phyloP scores from a whole-genome alignment of 208 protist species.

The Trypanosoma conorhini region DNA sequence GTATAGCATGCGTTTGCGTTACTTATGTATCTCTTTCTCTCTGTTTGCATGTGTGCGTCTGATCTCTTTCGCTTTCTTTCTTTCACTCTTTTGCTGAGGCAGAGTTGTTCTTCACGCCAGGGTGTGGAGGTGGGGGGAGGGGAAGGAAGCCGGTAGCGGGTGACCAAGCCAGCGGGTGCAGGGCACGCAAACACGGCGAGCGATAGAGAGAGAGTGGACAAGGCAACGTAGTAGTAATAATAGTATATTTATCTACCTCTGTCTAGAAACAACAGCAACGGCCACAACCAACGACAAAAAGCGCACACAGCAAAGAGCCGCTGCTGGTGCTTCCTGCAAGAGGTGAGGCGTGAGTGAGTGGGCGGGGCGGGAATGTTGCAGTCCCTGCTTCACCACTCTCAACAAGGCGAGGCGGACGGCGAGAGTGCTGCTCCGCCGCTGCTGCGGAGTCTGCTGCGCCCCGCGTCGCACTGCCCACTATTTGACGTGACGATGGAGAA shows the following conservation, averaged over 20 bases:
- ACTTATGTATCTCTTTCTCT: too few species aligned
- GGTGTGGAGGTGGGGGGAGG: too few species aligned
- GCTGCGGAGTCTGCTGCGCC: constrained; percentile 26
- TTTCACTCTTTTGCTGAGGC: background rate
- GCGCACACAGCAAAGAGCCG: constrained; percentile 2
- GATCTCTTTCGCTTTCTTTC: background rate
- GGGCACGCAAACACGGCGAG: background rate
- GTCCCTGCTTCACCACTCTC: constrained; percentile 19
- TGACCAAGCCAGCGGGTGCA: background rate
- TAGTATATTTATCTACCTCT: background rate
- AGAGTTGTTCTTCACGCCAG: background rate
- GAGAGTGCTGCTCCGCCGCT: background rate
- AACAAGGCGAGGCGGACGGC: background rate
- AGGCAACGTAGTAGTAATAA: too few species aligned
- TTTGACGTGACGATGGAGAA: constrained; percentile 27
- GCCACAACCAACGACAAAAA: too few species aligned
- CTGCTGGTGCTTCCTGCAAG: background rate
- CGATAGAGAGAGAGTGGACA: background rate
- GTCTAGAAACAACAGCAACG: too few species aligned
- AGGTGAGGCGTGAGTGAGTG: background rate
- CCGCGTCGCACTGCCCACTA: constrained; percentile 19
- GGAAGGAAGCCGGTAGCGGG: background rate
- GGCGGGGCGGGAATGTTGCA: constrained; percentile 2
- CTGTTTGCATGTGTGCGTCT: too few species aligned
- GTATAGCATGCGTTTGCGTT: too few species aligned